These are phyloP conservation scores for Agaricus sinodeliciosus DNA, from an alignment of 768 basidiomycete species.

Conservation along the genomic window DNA sequence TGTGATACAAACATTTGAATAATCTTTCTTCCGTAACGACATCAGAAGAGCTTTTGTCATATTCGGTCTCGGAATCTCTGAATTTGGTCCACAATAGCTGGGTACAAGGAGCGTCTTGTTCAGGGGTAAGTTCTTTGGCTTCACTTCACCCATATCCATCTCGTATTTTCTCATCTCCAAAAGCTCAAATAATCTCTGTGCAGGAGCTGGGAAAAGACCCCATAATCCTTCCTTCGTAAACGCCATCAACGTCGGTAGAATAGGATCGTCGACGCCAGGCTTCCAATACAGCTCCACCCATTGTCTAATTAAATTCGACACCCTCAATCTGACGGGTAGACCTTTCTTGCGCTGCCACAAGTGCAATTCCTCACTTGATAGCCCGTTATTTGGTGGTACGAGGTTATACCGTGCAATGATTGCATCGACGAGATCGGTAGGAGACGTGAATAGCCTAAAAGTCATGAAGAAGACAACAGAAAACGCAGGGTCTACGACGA, in stretches of 20 bases:
- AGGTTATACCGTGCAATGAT: slow-evolving; percentile 83
- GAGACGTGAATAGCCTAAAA: slow-evolving; percentile 86
- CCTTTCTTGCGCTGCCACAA: slow-evolving; percentile 87
- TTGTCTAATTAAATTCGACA: slow-evolving; percentile 88
- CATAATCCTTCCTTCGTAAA: slow-evolving; percentile 61
- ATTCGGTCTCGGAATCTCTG: slow-evolving; percentile 79
- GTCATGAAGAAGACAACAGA: slow-evolving; percentile 91
- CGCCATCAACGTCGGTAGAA: slow-evolving; percentile 46
- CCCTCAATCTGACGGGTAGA: slow-evolving; percentile 82
- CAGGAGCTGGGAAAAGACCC: slow-evolving; percentile 58
- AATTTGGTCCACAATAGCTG: slow-evolving; percentile 30
- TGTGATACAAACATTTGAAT: slow-evolving; percentile 57
- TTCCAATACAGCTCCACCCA: slow-evolving; percentile 95
- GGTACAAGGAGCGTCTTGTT: slow-evolving; percentile 39
- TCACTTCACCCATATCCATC: slow-evolving; percentile 41
- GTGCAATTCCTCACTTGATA: slow-evolving; percentile 53
- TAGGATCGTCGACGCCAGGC: slow-evolving; percentile 60
- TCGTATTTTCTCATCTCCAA: slow-evolving; percentile 48
- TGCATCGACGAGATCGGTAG: slow-evolving; percentile 66
- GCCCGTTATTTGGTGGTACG: slow-evolving; percentile 49
- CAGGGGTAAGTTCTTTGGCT: neutral
- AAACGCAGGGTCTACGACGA: slow-evolving; percentile 82
- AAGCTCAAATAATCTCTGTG: slow-evolving; percentile 67
- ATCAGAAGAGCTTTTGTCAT: slow-evolving; percentile 76
- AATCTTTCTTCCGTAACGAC: slow-evolving; percentile 61